phyloP scores from a whole-genome alignment of 2,329 filamentous ascomycete species.

The Falciphora oryzae region DNA sequence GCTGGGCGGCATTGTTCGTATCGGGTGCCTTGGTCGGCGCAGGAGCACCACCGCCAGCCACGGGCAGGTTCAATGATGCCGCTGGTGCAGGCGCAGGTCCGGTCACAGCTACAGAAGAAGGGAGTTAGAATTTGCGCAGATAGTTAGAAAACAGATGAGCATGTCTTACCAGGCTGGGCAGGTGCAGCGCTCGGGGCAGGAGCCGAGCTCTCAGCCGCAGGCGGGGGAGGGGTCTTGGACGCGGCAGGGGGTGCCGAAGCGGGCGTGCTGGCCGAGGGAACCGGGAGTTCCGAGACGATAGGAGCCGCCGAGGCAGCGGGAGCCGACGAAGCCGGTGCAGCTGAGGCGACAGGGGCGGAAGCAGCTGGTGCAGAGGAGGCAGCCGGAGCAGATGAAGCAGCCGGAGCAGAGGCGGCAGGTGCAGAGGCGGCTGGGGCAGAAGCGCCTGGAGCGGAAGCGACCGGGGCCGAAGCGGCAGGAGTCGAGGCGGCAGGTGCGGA shows the following conservation, averaged over 20 bases:
- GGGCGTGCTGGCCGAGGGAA: background rate
- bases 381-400: background rate
- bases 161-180: background rate
- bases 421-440: background rate
- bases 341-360: too few species aligned
- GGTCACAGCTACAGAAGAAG: background rate
- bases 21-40: constrained; percentile 17
- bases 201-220: background rate
- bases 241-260: background rate
- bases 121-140: background rate
- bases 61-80: constrained; percentile 17
- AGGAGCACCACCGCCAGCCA: constrained; percentile 16
- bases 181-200: background rate
- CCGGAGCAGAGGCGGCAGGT: background rate
- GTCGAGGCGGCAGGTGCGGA: background rate
- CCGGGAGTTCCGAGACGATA: background rate
- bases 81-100: background rate
- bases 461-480: background rate
- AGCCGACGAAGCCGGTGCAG: background rate
- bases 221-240: background rate
- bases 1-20: constrained; percentile 20
- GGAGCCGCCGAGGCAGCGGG: background rate
- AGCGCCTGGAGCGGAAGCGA: background rate
- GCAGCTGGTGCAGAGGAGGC: background rate
- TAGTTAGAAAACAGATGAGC: background rate